Evolutionary conservation across 2,329 filamentous ascomycete genomes (phyloP).

Genomic region (Aspergillus ochraceus): DNA sequence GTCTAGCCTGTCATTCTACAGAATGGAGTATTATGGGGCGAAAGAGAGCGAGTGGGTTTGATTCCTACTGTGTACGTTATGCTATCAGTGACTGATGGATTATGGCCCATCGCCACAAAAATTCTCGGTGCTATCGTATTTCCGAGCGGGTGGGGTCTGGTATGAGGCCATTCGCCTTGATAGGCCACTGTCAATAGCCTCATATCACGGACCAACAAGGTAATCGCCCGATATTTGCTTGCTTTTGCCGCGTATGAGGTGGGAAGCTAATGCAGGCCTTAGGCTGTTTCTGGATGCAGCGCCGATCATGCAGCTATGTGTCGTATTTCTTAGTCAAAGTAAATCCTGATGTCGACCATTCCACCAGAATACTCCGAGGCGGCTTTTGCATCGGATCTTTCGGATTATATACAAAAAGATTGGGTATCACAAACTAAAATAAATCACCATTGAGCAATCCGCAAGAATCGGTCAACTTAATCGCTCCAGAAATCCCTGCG

Average conservation of each 20-base stretch:
- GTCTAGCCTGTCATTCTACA: background rate
- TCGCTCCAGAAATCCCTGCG: conserved; percentile 91
- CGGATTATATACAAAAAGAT: background rate
- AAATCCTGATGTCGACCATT: background rate
- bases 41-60: background rate
- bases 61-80: no score
- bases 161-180: background rate
- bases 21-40: background rate
- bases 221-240: background rate
- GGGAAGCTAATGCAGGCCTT: background rate
- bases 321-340: background rate
- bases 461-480: conserved; percentile 63
- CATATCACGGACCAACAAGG: background rate
- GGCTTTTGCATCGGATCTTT: no score
- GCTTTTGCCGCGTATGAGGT: background rate
- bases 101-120: no score
- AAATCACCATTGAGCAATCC: conserved; percentile 4
- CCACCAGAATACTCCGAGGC: background rate
- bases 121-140: no score
- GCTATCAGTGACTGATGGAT: no score
- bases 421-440: conserved; percentile 21
- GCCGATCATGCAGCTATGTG: background rate
- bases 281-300: background rate
- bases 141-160: background rate
- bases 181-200: background rate